Evolutionary conservation across 2,329 filamentous ascomycete genomes (phyloP), one percentile per base, ranked within the genome.

Genomic region (Teratosphaeriaceae sp.): DNA sequence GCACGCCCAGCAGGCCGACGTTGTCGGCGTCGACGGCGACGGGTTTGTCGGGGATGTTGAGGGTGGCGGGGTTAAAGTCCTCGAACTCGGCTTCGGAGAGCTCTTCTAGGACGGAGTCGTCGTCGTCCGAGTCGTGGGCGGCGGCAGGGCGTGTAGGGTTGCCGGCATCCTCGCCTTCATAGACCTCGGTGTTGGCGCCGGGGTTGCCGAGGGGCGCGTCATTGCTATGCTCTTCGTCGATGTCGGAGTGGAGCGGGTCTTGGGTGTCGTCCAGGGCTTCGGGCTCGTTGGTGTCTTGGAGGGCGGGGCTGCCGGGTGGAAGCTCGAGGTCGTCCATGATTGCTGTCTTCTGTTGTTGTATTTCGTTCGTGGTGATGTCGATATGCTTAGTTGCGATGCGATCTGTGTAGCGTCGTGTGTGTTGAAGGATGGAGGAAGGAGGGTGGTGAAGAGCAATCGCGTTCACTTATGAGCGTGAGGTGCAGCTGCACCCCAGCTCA

Each of bases 61-160:
- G 72, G 41, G 78, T 75, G 44, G 70, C 71, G 0, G 76, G 73
- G 53, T 83, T 76, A 54, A 82, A 82, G 54, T 82, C 73, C 48
- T 79, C 76, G 51, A 82, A 80, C 57, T 82, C 75, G 30, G 74
- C 74, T 57, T 82, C 79, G 53, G 82, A 78, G 40, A 82, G 70
- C 56, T 82, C 79, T 13, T 78, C 80, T 22, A 83, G 68, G 19
- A 63, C 62, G 2, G 78, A 82, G 51, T 82, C 79, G 42, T 75
- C 77, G 24, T 75, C 60, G 23, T 64, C 66, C 20, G 65, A 68
- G 24, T 56, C 58, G 43, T 64, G 59, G 38, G 51, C 26, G 22
- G 42, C 47, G 12, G 33, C 21, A 5, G 40, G 21, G 42, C 55
- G 35, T 50, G 56, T 40, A 43, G 51, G 51, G 48, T 54, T 33